Conservation (phyloP, 345 rosid genomes). For the Gossypium anomalum region DNA sequence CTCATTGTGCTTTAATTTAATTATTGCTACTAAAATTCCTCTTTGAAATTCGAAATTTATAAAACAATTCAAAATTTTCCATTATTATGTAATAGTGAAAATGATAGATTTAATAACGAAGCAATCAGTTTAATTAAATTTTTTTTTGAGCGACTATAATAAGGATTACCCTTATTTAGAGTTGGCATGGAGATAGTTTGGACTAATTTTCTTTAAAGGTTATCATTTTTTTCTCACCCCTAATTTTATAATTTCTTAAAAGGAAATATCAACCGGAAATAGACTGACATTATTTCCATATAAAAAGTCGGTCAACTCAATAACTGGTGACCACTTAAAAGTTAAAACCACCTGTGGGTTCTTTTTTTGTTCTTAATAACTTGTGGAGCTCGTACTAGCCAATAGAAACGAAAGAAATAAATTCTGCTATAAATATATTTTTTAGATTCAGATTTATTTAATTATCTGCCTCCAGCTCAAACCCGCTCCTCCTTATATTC, state of each 20-base stretch:
- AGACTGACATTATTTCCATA: not conserved
- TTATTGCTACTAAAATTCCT: no score
- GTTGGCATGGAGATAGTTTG: no score
- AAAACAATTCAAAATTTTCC: accelerated
- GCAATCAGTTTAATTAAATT: no score
- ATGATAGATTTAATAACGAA: no score
- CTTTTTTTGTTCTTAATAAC: no score
- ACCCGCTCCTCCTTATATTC: not conserved
- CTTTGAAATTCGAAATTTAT: accelerated
- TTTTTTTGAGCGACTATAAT: no score
- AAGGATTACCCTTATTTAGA: no score
- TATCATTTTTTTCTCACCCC: no score
- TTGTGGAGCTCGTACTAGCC: not conserved
- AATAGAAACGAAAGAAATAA: not conserved
- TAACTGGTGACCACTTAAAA: not conserved
- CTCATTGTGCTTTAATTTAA: no score
- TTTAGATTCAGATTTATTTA: not conserved
- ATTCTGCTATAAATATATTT: not conserved
- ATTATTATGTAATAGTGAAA: no score
- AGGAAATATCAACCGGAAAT: not conserved
- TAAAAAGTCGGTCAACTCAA: not conserved
- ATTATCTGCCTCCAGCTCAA: not conserved
- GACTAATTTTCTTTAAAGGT: no score
- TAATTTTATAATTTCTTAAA: not conserved
- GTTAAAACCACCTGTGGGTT: no score